Percentiles rank a stretch among this genome's conserved stretches.
Conservation (phyloP, 139 green algal species). For the Haematococcus lacustris region DNA sequence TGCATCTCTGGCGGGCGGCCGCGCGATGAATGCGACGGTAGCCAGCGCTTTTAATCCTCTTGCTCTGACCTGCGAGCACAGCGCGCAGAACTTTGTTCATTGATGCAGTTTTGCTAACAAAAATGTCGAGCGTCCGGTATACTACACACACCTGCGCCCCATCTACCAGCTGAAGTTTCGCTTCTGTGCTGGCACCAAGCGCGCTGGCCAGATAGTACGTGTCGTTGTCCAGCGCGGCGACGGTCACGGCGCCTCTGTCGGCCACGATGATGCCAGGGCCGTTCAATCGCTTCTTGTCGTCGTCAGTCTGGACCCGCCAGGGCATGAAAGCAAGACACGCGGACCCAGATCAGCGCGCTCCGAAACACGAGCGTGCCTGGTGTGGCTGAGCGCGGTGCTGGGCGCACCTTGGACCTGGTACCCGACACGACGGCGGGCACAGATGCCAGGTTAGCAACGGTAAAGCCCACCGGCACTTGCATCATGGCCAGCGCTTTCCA, state of each 20-base stretch:
- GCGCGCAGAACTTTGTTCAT: not conserved
- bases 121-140: not conserved
- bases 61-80: not conserved
- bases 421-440: slow-evolving; percentile 24
- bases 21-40: slow-evolving; percentile 2
- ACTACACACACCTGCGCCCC: not conserved
- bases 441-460: slow-evolving; percentile 44
- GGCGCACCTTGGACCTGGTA: slow-evolving; percentile 36
- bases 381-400: not conserved
- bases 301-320: slow-evolving; percentile 34
- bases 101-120: not conserved
- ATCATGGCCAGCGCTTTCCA: slow-evolving; percentile 61
- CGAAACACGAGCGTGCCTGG: not conserved
- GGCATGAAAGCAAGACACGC: not conserved
- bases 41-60: not conserved
- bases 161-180: not conserved
- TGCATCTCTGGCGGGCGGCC: not conserved
- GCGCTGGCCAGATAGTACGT: not conserved
- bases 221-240: not conserved
- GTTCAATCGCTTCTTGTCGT: slow-evolving; percentile 43
- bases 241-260: slow-evolving; percentile 15
- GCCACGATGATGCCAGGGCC: slow-evolving; percentile 62
- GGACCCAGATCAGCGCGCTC: not conserved
- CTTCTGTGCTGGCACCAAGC: not conserved
- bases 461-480: slow-evolving; percentile 46